phyloP scores from a whole-genome alignment of 2,329 filamentous ascomycete species.

The Talaromyces atroroseus region DNA sequence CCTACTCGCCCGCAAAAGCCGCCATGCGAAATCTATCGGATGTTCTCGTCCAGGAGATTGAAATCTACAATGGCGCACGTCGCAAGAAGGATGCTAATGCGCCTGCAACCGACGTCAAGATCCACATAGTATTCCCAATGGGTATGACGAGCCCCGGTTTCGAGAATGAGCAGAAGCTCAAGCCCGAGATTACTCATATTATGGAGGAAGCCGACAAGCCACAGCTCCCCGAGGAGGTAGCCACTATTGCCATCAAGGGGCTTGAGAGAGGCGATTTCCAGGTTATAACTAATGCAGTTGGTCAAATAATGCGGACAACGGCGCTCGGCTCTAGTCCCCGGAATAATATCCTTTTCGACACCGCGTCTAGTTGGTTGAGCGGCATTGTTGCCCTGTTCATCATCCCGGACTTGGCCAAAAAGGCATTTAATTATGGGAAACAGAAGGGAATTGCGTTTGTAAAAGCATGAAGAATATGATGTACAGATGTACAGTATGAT shows the following conservation, averaged over 20 bases:
- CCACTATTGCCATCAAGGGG: slow-evolving; percentile 61
- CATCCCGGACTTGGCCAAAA: slow-evolving; percentile 52
- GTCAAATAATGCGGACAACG: slow-evolving; percentile 62
- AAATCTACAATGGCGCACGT: slow-evolving; percentile 70
- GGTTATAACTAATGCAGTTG: slow-evolving; percentile 69
- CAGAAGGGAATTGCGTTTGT: slow-evolving; percentile 43
- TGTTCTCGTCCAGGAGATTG: slow-evolving; percentile 73
- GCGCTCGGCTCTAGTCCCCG: slow-evolving; percentile 49
- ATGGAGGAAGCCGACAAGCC: slow-evolving; percentile 78
- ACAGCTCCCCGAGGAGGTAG: slow-evolving; percentile 74
- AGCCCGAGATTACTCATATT: slow-evolving; percentile 72
- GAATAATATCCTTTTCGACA: slow-evolving; percentile 51
- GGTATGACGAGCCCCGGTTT: slow-evolving; percentile 74
- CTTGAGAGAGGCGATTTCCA: slow-evolving; percentile 77
- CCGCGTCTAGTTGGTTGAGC: slow-evolving; percentile 50
- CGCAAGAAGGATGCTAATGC: slow-evolving; percentile 34
- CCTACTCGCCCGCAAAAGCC: slow-evolving; percentile 79
- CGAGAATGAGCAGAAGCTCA: slow-evolving; percentile 68
- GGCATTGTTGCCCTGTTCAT: slow-evolving; percentile 53
- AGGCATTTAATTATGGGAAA: slow-evolving; percentile 54
- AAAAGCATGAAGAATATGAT: not conserved
- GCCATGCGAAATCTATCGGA: slow-evolving; percentile 81
- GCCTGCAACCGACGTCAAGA: slow-evolving; percentile 61
- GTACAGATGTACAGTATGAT: not conserved
- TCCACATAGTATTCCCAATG: slow-evolving; percentile 79